Conservation (phyloP, 305 asterid species). For the Solanum hybrid region DNA sequence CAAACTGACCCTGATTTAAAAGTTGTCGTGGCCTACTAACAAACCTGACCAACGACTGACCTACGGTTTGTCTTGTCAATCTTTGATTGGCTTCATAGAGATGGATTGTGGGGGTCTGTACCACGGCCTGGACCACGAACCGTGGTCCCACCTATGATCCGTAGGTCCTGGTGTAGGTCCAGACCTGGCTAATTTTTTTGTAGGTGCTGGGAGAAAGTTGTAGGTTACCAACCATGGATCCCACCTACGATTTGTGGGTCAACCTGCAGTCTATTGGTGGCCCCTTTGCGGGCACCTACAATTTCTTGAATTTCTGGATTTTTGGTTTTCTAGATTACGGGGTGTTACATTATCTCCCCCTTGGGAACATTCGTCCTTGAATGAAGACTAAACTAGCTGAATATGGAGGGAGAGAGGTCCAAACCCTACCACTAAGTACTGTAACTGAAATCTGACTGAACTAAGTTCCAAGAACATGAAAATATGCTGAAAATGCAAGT, state of each 20-base stretch:
- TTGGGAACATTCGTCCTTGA: neutral
- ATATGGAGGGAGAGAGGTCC: neutral
- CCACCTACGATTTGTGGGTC: neutral
- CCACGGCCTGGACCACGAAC: neutral
- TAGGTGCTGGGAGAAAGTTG: neutral
- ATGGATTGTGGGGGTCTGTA: neutral
- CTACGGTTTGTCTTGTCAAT: neutral
- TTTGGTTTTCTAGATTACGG: neutral
- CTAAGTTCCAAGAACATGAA: neutral
- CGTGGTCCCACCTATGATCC: neutral
- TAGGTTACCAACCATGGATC: neutral
- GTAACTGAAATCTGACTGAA: neutral
- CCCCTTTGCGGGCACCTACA: neutral
- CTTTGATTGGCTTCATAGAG: neutral
- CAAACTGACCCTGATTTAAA: neutral
- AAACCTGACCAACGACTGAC: neutral
- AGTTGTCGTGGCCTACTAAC: neutral
- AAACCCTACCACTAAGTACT: neutral
- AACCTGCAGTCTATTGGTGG: neutral
- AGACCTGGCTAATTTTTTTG: neutral
- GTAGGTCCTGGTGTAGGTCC: neutral
- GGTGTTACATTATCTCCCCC: neutral
- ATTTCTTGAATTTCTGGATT: too few species aligned
- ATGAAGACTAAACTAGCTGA: neutral
- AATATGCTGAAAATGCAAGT: neutral